phyloP scores from a whole-genome alignment of 176 grass and related monocot genomes.

The Urochloa ruziziensis region DNA sequence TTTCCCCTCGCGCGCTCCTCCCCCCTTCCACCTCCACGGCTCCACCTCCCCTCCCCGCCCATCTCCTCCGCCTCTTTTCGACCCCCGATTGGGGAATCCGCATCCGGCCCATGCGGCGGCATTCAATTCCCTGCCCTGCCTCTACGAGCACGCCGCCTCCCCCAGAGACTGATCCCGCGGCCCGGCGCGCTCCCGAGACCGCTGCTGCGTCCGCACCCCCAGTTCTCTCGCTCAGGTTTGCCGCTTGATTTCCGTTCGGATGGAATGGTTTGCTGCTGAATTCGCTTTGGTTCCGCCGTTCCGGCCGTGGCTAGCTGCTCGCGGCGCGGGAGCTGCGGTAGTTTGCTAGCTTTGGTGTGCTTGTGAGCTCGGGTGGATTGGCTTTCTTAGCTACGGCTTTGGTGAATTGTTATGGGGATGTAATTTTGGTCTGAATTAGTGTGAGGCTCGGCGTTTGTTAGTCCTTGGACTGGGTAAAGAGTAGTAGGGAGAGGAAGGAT shows the following conservation, averaged over 20 bases:
- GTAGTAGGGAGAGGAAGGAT: background rate
- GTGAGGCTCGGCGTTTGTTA: background rate
- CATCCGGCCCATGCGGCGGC: background rate
- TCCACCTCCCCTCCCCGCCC: background rate
- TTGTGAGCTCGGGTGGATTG: background rate
- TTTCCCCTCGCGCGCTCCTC: constrained; percentile 16
- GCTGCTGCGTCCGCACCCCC: background rate
- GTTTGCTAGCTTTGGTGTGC: background rate
- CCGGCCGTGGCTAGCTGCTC: background rate
- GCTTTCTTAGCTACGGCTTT: background rate
- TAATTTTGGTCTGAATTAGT: background rate
- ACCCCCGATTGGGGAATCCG: constrained; percentile 33
- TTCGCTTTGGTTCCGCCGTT: background rate
- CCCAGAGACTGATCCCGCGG: background rate
- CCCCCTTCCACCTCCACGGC: too few relatives aligned
- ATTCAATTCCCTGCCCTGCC: constrained; percentile 17
- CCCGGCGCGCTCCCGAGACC: background rate
- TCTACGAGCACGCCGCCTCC: background rate
- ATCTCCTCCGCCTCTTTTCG: background rate
- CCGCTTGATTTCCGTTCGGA: background rate
- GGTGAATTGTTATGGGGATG: background rate
- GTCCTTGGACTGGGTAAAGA: background rate
- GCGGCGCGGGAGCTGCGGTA: background rate
- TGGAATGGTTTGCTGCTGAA: background rate
- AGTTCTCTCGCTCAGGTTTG: background rate